Percentiles rank a stretch among this genome's conserved stretches.
phyloP scores from a whole-genome alignment of 805 yeast species.

The Clavispora fructus region DNA sequence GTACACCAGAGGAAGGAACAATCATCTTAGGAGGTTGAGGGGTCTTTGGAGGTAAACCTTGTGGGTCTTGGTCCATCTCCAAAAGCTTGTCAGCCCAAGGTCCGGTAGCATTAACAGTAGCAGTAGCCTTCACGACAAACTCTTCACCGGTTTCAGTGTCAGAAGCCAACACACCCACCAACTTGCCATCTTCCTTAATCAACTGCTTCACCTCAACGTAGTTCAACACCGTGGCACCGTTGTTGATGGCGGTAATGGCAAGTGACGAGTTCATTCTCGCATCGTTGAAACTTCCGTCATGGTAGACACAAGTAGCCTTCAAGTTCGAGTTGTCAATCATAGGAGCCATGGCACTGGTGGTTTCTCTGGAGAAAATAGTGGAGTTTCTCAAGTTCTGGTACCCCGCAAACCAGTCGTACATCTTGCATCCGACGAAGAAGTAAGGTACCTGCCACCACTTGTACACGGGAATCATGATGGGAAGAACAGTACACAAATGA shows the following conservation, averaged over 20 bases:
- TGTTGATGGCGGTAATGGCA: conserved; percentile 77
- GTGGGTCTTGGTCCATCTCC: conserved; percentile 75
- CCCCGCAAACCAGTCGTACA: conserved; percentile 92
- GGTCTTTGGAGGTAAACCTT: conserved; percentile 56
- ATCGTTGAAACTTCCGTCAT: conserved; percentile 93
- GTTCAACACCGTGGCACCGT: conserved; percentile 87
- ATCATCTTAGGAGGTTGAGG: conserved; percentile 67
- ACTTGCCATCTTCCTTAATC: conserved; percentile 58
- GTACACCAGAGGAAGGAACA: conserved; percentile 93
- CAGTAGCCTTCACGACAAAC: conserved; percentile 59
- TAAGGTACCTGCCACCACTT: conserved; percentile 95
- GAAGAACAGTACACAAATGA: conserved; percentile 77
- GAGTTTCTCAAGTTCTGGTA: conserved; percentile 75
- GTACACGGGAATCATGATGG: conserved; percentile 95
- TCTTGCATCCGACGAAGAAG: conserved; percentile 84
- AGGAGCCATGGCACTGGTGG: conserved; percentile 74
- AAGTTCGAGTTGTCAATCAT: conserved; percentile 73
- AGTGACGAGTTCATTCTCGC: conserved; percentile 83
- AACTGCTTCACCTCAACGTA: conserved; percentile 78
- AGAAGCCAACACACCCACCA: conserved; percentile 70
- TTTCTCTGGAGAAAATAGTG: conserved; percentile 61
- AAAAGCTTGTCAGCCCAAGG: conserved; percentile 82
- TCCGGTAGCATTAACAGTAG: conserved; percentile 89
- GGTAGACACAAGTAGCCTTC: conserved; percentile 89
- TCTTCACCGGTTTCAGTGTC: conserved; percentile 67